Evolutionary conservation across 2,329 filamentous ascomycete species (phyloP).

Genomic region (Xylogone sp.): DNA sequence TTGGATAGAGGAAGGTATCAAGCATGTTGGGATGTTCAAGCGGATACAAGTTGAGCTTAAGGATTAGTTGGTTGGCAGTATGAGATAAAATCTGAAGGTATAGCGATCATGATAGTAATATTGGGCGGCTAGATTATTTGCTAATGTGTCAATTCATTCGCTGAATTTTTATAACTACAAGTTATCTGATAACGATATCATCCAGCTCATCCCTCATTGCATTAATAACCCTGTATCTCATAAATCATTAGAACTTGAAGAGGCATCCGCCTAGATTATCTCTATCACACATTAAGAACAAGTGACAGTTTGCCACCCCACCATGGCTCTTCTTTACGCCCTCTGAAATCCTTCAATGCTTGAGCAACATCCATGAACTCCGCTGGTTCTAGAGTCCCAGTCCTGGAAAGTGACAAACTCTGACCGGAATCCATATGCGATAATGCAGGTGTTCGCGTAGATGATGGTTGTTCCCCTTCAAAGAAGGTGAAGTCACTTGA

Average conservation of each 20-base stretch:
- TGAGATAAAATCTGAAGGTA: too few species aligned
- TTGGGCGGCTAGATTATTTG: too few species aligned
- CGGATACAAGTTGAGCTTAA: constrained; percentile 35
- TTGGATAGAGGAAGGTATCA: constrained; percentile 83
- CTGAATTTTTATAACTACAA: too few species aligned
- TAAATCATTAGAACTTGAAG: not conserved
- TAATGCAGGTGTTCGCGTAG: not conserved
- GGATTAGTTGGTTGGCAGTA: not conserved
- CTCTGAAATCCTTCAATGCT: constrained; percentile 13
- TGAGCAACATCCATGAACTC: constrained; percentile 12
- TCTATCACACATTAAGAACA: not conserved
- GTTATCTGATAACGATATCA: too few species aligned
- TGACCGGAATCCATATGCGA: not conserved
- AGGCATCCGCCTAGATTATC: not conserved
- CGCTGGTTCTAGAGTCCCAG: not conserved
- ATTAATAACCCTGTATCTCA: not conserved
- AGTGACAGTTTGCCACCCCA: constrained; percentile 17
- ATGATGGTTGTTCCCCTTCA: constrained; percentile 1
- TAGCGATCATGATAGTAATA: too few species aligned
- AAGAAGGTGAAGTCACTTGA: constrained; percentile 26
- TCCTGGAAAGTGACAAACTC: not conserved
- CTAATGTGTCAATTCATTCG: too few species aligned
- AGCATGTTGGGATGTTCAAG: constrained; percentile 79
- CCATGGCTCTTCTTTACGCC: not conserved
- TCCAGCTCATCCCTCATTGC: too few species aligned